These are phyloP conservation scores for Plantago rigida DNA, from an alignment of 305 asterid genomes.

Conservation along the genomic window DNA sequence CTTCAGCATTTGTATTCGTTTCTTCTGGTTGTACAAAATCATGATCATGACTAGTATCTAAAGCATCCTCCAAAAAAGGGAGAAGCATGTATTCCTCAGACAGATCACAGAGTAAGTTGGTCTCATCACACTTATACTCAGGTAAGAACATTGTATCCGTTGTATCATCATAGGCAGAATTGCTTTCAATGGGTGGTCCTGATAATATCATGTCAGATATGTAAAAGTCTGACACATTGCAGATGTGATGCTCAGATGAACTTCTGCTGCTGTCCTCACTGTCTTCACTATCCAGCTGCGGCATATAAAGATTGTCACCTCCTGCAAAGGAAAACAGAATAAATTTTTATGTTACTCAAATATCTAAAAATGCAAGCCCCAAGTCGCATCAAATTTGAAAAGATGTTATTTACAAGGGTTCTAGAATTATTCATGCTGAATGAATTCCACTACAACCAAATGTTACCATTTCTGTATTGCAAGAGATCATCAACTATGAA, in stretches of 20 bases:
- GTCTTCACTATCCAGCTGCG: constrained; percentile 68
- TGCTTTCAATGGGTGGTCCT: constrained; percentile 43
- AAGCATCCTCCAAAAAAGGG: constrained; percentile 55
- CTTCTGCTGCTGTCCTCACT: constrained; percentile 69
- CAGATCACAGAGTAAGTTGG: constrained; percentile 45
- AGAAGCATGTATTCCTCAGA: constrained; percentile 54
- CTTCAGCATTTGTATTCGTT: constrained; percentile 32
- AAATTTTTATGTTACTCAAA: constrained; percentile 21
- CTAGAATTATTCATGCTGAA: too few species aligned
- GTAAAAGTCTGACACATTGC: constrained; percentile 62
- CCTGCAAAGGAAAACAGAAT: constrained; percentile 38
- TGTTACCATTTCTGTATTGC: not conserved
- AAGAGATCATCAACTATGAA: not conserved
- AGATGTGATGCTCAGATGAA: constrained; percentile 49
- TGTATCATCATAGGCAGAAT: constrained; percentile 40
- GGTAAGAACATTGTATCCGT: constrained; percentile 40
- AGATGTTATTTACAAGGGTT: not conserved
- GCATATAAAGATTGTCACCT: constrained; percentile 48
- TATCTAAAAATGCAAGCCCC: constrained; percentile 13
- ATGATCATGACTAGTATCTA: constrained; percentile 39
- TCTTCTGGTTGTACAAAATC: constrained; percentile 43
- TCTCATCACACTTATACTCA: constrained; percentile 59
- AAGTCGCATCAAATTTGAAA: constrained; percentile 15
- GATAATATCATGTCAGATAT: constrained; percentile 73
- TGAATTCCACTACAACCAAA: too few species aligned